These are phyloP conservation scores for Ophiostoma piceae DNA, from an alignment of 2,329 filamentous ascomycete genomes.

Conservation along the genomic window DNA sequence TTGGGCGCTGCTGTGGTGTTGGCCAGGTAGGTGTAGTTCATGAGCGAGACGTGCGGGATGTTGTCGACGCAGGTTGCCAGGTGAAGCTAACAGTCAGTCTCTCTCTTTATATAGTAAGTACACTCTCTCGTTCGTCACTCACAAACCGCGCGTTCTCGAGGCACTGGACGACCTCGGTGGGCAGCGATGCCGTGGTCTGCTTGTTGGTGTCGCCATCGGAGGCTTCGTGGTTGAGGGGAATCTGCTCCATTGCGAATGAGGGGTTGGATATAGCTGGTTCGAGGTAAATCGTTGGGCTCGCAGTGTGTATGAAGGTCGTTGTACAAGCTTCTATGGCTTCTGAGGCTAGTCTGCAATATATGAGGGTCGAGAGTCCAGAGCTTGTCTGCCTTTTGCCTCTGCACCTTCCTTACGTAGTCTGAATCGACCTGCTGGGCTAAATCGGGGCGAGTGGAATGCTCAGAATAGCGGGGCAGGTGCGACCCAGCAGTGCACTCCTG, in stretches of 20 bases:
- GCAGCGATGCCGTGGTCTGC: slow-evolving; percentile 63
- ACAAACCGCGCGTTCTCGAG: slow-evolving; percentile 94
- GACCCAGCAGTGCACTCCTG: neutral
- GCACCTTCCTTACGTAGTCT: slow-evolving; percentile 9
- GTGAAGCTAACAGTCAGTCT: slow-evolving; percentile 62
- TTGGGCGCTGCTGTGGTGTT: slow-evolving; percentile 42
- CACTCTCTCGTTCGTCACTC: slow-evolving; percentile 35
- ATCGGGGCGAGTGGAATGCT: neutral
- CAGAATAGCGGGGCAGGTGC: slow-evolving; percentile 23
- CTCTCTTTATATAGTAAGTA: no score
- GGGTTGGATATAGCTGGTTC: neutral
- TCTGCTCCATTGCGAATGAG: slow-evolving; percentile 50
- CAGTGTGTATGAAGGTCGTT: no score
- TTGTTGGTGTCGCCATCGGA: slow-evolving; percentile 69
- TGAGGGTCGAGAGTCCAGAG: neutral
- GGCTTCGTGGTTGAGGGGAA: slow-evolving; percentile 68
- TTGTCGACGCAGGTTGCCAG: slow-evolving; percentile 84
- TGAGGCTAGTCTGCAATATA: neutral
- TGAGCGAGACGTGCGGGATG: slow-evolving; percentile 85
- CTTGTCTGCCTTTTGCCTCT: neutral
- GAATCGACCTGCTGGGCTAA: slow-evolving; percentile 11
- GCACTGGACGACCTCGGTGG: slow-evolving; percentile 80
- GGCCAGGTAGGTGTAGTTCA: slow-evolving; percentile 98
- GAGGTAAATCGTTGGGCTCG: no score
- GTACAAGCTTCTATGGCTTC: neutral